Percentiles rank a stretch among this genome's conserved stretches.
Conservation (phyloP, 2,329 filamentous ascomycete genomes). For the Penicillium sp. region DNA sequence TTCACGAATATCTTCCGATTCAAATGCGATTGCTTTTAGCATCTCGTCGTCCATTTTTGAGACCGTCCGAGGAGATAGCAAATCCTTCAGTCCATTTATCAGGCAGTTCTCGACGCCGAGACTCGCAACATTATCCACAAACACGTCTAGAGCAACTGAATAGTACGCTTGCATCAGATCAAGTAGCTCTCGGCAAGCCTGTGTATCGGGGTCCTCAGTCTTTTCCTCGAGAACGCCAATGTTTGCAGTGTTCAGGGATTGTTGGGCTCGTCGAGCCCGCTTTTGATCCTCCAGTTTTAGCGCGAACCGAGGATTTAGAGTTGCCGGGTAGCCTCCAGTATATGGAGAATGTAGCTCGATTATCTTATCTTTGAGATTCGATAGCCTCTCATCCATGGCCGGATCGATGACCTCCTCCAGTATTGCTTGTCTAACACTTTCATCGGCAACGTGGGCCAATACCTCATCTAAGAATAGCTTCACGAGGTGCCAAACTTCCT, state of each 20-base stretch:
- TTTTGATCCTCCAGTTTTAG: conserved; percentile 22
- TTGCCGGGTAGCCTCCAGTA: conserved; percentile 32
- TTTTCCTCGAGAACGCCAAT: too few species aligned
- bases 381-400: conserved; percentile 3
- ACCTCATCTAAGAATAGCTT: conserved; percentile 12
- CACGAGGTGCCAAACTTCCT: conserved; percentile 1
- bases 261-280: background rate
- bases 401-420: conserved; percentile 10
- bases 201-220: background rate
- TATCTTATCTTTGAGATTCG: conserved; percentile 18
- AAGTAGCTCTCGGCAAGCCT: conserved; percentile 12
- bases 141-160: conserved; percentile 21
- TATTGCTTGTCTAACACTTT: conserved; percentile 10
- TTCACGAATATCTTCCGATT: conserved; percentile 19
- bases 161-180: conserved; percentile 14
- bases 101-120: conserved; percentile 38
- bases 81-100: conserved; percentile 29
- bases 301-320: conserved; percentile 33
- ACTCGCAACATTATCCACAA: conserved; percentile 35
- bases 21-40: conserved; percentile 22
- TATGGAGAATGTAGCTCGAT: conserved; percentile 45
- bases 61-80: conserved; percentile 30
- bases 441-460: conserved; percentile 7
- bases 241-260: background rate
- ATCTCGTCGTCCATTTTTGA: conserved; percentile 27